These are phyloP conservation scores for Hypoxylon trugodes DNA, from an alignment of 495 filamentous ascomycete species.

Conservation along the genomic window DNA sequence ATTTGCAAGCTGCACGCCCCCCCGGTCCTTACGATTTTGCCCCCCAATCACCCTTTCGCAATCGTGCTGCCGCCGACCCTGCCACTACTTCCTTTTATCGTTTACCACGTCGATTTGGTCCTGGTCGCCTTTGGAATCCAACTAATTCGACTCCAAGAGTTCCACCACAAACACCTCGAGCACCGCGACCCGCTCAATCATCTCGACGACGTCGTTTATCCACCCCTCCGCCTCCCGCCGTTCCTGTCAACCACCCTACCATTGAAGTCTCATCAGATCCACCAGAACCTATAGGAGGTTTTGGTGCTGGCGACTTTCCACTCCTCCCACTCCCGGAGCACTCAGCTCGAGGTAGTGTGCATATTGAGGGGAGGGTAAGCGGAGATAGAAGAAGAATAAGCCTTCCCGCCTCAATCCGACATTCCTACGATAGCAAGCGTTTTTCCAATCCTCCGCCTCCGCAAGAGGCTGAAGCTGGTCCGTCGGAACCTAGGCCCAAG, in stretches of 20 bases:
- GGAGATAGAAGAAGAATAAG: slow-evolving; percentile 72
- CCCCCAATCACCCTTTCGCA: slow-evolving; percentile 57
- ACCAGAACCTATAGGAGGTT: slow-evolving; percentile 44
- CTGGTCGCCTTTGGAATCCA: slow-evolving; percentile 69
- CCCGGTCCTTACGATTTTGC: slow-evolving; percentile 47
- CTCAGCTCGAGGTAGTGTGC: slow-evolving; percentile 66
- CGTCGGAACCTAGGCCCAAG: slow-evolving; percentile 48
- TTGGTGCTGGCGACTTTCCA: slow-evolving; percentile 68
- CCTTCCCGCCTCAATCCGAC: slow-evolving; percentile 66
- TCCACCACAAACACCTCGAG: slow-evolving; percentile 39
- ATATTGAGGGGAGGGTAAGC: slow-evolving; percentile 72
- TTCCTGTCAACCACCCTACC: slow-evolving; percentile 56
- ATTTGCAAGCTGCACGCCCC: slow-evolving; percentile 31
- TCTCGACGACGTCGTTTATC: slow-evolving; percentile 50
- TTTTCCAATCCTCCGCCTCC: slow-evolving; percentile 44
- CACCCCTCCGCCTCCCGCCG: slow-evolving; percentile 55
- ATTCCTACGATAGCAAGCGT: slow-evolving; percentile 60
- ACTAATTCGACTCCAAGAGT: slow-evolving; percentile 67
- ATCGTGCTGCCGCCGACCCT: slow-evolving; percentile 40
- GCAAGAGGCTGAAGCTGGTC: slow-evolving; percentile 43
- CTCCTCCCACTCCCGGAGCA: slow-evolving; percentile 75
- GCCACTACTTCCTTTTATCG: slow-evolving; percentile 33
- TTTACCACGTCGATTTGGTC: slow-evolving; percentile 46
- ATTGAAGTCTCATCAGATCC: slow-evolving; percentile 46
- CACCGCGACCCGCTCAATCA: slow-evolving; percentile 21